Conservation (phyloP, 2,329 filamentous ascomycete species). For the Tolypocladium cylindrosporum region DNA sequence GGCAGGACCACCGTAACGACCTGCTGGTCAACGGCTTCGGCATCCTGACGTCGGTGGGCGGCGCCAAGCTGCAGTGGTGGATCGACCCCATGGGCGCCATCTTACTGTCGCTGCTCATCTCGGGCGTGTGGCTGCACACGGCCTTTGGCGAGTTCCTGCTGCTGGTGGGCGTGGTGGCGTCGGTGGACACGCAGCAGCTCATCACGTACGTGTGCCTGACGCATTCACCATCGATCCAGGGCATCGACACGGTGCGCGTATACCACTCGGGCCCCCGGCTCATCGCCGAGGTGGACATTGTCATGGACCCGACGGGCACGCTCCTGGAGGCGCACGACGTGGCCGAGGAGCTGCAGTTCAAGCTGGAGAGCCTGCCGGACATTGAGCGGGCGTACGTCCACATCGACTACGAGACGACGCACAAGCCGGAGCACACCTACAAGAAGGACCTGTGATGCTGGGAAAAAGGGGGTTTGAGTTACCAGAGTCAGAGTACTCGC, state of each 20-base stretch:
- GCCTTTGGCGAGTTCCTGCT: conserved; percentile 85
- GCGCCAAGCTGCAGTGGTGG: conserved; percentile 85
- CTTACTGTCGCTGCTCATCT: conserved; percentile 68
- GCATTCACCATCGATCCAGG: conserved; percentile 68
- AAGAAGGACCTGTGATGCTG: conserved; percentile 47
- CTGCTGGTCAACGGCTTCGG: conserved; percentile 93
- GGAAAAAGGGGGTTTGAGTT: no score
- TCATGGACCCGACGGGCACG: conserved; percentile 70
- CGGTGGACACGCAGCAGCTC: conserved; percentile 78
- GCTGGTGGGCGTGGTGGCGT: conserved; percentile 80
- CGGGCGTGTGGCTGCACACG: conserved; percentile 71
- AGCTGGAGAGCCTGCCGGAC: conserved; percentile 83
- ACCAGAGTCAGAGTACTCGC: no score
- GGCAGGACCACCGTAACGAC: conserved; percentile 96
- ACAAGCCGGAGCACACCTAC: conserved; percentile 72
- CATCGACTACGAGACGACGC: conserved; percentile 92
- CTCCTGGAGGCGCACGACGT: conserved; percentile 81
- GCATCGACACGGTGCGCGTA: conserved; percentile 90
- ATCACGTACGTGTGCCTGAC: conserved; percentile 91
- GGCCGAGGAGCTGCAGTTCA: conserved; percentile 87
- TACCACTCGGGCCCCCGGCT: conserved; percentile 85
- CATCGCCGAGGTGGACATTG: conserved; percentile 92
- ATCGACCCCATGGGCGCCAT: conserved; percentile 90
- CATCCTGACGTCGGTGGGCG: conserved; percentile 84
- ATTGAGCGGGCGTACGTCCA: conserved; percentile 94